Evolutionary conservation across 176 grass and related monocot species (phyloP), one percentile per base, ranked within the genome.

Genomic region (Ensete glaucum): DNA sequence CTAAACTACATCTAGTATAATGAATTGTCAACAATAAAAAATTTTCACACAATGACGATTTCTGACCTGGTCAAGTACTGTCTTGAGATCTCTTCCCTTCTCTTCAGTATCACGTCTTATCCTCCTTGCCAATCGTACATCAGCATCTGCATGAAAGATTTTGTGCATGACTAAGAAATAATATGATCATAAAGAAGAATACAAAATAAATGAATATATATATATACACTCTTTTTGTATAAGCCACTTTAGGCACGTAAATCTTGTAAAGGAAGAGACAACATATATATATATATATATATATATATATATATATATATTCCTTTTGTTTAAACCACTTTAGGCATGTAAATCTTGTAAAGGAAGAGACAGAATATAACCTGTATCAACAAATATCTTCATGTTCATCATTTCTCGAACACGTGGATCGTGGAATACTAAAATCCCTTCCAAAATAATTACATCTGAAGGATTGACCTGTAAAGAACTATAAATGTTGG

Each of bases 361-460:
- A 49, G 59, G 16, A 16, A 59, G 29, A 54, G 76, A 22, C 54
- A 54, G 53, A 74, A 54, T 27, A 27, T 68, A 74, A 99, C 95
- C 90, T 99, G 95, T 89, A 79, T 99, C 90, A 63, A 99, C 90
- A 82, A 99, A 99, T 67, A 89, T 86, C 84, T 99, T 99, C 95
- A 99, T 94, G 70, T 99, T 88, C 95, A 99, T 91, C 81, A 99
- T 76, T 79, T 87, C 73, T 68, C 95, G 85, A 83, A 94, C 88
- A 52, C 59, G 83, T 55, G 80, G 90, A 84, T 99, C 95, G 80
- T 99, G 95, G 74, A 99, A 94, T 71, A 94, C 84, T 72, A 99
- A 89, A 68, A 99, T 99, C 7, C 95, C 90, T 75, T 93, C 90
- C 82, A 97, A 76, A 89, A 97, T 91, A 76, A 97, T 93, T 73